phyloP scores from a whole-genome alignment of 352 stramenopile species.

The Globisporangium middletonii region DNA sequence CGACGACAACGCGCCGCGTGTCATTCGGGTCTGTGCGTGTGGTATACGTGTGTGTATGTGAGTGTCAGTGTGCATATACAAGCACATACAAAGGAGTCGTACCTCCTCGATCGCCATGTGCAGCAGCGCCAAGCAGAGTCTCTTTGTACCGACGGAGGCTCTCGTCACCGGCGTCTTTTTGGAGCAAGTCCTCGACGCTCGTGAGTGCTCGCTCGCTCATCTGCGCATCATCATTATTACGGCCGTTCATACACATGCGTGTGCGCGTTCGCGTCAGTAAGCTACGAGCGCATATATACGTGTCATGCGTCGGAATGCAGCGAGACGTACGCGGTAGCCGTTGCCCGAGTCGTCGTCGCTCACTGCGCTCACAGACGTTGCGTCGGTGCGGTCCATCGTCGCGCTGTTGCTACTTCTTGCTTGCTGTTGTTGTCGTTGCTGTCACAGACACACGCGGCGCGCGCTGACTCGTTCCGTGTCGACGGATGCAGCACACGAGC shows the following conservation, averaged over 20 bases:
- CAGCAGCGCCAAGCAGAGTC: constrained; percentile 67
- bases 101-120: constrained; percentile 78
- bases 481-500: too few species aligned
- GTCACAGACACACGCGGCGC: too few species aligned
- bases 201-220: constrained; percentile 55
- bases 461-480: too few species aligned
- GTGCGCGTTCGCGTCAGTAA: too few species aligned
- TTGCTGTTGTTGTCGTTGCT: neutral
- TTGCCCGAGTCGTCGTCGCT: constrained; percentile 26
- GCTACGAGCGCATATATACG: neutral
- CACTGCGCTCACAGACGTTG: constrained; percentile 17
- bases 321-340: constrained; percentile 41
- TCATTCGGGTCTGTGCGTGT: constrained; percentile 42
- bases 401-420: neutral
- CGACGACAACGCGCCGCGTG: constrained; percentile 67
- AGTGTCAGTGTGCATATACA: neutral
- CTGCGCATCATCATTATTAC: constrained; percentile 14
- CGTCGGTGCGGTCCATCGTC: constrained; percentile 14
- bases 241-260: too few species aligned
- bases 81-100: neutral
- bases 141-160: constrained; percentile 85
- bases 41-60: neutral
- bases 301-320: neutral
- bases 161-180: constrained; percentile 77
- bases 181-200: constrained; percentile 68